Base-by-base conservation (phyloP, 768 basidiomycete genomes). In the Mycena haematopus region DNA sequence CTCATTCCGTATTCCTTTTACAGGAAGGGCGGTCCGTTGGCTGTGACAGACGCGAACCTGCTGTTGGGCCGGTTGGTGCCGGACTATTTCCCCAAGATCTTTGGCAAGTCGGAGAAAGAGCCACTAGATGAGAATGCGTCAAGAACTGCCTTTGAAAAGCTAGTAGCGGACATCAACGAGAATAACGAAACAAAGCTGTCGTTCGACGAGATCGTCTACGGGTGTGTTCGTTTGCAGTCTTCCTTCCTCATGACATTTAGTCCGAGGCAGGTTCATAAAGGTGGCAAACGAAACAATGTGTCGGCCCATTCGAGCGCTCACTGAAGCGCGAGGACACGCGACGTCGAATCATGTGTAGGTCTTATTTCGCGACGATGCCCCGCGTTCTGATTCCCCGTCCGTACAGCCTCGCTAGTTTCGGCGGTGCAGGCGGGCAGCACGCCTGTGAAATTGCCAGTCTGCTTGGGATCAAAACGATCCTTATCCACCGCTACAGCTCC, bases 221-320 rank as follows among this genome's bases (percentile, higher is more conserved):
- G 93, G 91, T 92, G 40, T 19, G 85, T 74, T 31, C 17, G 19
- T 38, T 15, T n/a, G 22, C 10, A 46, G 4, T 35, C 10, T 60
- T 42, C 21, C 8, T n/a, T 14, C 19, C 6, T 24, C 33, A 13
- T 19, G 8, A 13, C 38, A 56, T 62, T 25, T 19, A 45, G 6
- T n/a, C 25, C 1, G 1, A 31, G 11, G 17, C 52, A 93, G 95
- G 6, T 97, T 95, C 75, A 90, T 98, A 77, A 93, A 95, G 71
- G 95, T 96, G 11, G 95, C 95, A 10, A 97, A 97, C 68, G 96
- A 98, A 78, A 95, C 93, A 0, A 98, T 98, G 95, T 91, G 89
- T 66, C 80, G 96, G 50, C 96, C 96, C 9, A 96, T 98, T 59
- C 87, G 96, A 3, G 88, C 93, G 2, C 74, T 96, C 66, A 97